phyloP scores from a whole-genome alignment of 1,139 yeast genomes.

The Kurtzmaniella natalensis region DNA sequence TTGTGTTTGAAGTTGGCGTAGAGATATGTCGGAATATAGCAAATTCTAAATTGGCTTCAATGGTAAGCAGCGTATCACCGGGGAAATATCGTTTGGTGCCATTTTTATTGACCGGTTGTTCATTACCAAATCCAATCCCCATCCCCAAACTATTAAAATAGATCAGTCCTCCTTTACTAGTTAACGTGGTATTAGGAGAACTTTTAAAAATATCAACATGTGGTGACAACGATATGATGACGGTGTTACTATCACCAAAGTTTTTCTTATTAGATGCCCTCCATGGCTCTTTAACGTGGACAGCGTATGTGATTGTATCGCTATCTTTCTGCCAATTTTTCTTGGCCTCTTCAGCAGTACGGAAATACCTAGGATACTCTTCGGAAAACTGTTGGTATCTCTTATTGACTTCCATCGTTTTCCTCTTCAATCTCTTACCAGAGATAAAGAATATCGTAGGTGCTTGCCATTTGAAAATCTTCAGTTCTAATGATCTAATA shows the following conservation, averaged over 20 bases:
- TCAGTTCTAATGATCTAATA: constrained; percentile 78
- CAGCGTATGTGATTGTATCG: constrained; percentile 54
- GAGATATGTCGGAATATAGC: constrained; percentile 71
- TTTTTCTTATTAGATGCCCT: constrained; percentile 61
- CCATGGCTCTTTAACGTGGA: constrained; percentile 72
- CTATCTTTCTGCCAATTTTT: constrained; percentile 30
- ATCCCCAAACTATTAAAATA: constrained; percentile 69
- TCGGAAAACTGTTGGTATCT: constrained; percentile 49
- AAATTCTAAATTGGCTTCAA: constrained; percentile 76
- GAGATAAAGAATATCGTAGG: constrained; percentile 70
- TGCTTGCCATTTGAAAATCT: constrained; percentile 86
- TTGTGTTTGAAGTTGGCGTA: constrained; percentile 16
- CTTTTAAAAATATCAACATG: constrained; percentile 52
- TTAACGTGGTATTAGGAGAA: constrained; percentile 21
- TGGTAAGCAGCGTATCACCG: constrained; percentile 74
- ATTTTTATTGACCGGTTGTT: constrained; percentile 53
- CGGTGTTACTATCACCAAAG: constrained; percentile 59
- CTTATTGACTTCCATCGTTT: constrained; percentile 38
- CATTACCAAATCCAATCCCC: constrained; percentile 79
- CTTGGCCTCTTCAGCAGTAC: constrained; percentile 26
- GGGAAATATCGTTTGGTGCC: constrained; percentile 35
- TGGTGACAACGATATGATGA: constrained; percentile 64
- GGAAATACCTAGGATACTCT: constrained; percentile 48
- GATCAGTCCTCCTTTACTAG: constrained; percentile 35
- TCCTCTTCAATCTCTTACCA: constrained; percentile 52